These are phyloP conservation scores for Pythium volutum DNA, from an alignment of 352 stramenopile genomes.

Conservation along the genomic window DNA sequence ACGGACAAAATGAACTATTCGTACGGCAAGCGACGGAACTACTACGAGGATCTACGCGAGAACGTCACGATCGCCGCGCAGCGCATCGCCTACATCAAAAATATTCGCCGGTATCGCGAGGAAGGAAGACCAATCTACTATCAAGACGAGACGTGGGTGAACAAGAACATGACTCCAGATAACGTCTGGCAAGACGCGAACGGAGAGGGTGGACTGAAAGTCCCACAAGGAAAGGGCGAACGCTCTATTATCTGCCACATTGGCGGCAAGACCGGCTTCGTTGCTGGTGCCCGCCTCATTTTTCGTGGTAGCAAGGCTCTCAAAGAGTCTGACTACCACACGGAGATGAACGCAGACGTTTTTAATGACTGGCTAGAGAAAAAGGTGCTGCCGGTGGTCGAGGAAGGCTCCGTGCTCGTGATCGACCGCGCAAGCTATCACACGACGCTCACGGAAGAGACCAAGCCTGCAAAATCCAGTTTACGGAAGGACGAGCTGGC, in stretches of 20 bases:
- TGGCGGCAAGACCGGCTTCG: constrained; percentile 20
- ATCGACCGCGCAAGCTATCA: constrained; percentile 27
- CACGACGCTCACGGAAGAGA: constrained; percentile 15
- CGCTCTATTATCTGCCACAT: constrained; percentile 26
- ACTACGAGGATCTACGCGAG: background rate
- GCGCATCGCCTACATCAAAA: background rate
- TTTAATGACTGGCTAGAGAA: constrained; percentile 28
- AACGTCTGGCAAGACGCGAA: background rate
- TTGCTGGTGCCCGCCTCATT: constrained; percentile 20
- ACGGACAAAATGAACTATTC: constrained; percentile 4
- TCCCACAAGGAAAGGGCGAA: constrained; percentile 23
- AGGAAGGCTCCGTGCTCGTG: constrained; percentile 19
- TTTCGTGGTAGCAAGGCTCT: constrained; percentile 27
- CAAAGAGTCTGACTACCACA: constrained; percentile 32
- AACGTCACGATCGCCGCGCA: background rate
- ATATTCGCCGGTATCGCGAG: background rate
- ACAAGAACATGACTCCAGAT: constrained; percentile 15
- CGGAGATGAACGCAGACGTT: constrained; percentile 27
- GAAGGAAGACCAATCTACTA: constrained; percentile 7
- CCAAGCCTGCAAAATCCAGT: constrained; percentile 6
- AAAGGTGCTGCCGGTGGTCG: constrained; percentile 9
- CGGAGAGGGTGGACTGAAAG: constrained; percentile 18
- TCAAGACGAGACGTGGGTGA: constrained; percentile 12
- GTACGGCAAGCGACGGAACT: background rate
- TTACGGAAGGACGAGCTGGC: constrained; percentile 12